Percentiles rank a stretch among this genome's conserved stretches.
These are phyloP conservation scores for Cryphonectria japonica DNA, from an alignment of 2,329 filamentous ascomycete genomes.

Conservation along the genomic window DNA sequence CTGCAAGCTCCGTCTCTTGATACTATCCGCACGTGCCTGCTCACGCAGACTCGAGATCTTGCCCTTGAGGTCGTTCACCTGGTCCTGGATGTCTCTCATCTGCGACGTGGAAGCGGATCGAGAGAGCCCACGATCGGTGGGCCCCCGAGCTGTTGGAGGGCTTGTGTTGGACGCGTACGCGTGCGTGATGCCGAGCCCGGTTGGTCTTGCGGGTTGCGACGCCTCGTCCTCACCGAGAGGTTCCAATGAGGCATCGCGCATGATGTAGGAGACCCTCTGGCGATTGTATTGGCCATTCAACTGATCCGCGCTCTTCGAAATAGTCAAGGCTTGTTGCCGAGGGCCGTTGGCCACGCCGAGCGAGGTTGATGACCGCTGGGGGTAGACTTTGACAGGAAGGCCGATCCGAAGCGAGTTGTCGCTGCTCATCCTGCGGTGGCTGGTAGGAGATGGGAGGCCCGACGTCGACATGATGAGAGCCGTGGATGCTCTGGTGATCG, in stretches of 20 bases:
- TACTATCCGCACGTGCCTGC: conserved; percentile 76
- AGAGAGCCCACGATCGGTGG: conserved; percentile 54
- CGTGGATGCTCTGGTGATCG: conserved; percentile 47
- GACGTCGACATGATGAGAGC: conserved; percentile 40
- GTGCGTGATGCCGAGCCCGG: conserved; percentile 1
- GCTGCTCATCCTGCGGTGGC: conserved; percentile 65
- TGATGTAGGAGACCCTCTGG: conserved; percentile 42
- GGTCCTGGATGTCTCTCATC: conserved; percentile 75
- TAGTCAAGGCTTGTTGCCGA: conserved; percentile 50
- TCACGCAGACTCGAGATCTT: conserved; percentile 81
- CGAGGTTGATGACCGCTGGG: conserved; percentile 67
- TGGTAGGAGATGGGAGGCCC: conserved; percentile 36
- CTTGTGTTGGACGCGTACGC: conserved; percentile 47
- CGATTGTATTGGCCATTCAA: conserved; percentile 38
- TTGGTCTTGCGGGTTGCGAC: conserved; percentile 27
- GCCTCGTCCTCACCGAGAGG: conserved; percentile 59
- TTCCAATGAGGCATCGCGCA: conserved; percentile 49
- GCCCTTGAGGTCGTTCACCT: conserved; percentile 83
- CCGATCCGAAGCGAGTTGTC: conserved; percentile 59
- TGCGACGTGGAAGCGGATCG: conserved; percentile 75
- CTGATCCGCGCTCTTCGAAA: conserved; percentile 50
- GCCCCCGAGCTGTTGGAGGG: conserved; percentile 47
- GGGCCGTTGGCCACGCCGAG: conserved; percentile 62
- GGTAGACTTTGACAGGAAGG: conserved; percentile 45
- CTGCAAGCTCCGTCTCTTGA: conserved; percentile 77